Evolutionary conservation across 352 stramenopile genomes (phyloP), one percentile per base, ranked within the genome.

Genomic region (Phytophthora sojae): DNA sequence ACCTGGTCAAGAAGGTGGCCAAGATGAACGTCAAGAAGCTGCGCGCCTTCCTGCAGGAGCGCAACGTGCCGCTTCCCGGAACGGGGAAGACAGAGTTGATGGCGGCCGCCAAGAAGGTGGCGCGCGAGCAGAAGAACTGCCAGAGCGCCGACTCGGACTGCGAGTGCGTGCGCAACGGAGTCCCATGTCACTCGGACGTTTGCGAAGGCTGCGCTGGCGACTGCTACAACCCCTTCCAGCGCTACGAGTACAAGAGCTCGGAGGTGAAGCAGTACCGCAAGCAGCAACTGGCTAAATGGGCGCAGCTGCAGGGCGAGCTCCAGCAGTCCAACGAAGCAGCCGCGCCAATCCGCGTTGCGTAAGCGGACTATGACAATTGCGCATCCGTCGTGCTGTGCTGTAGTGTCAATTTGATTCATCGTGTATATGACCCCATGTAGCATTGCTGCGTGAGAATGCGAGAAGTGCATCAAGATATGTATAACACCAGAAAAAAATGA

Each of bases 1-100:
- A 96, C 17, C 62, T 96, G 53, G 77, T 94, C 39, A 92, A 92
- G 67, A 94, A 94, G 53, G 89, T 96, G 47, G 59, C 64, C 67
- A 94, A 94, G 69, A 96, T 96, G 89, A 92, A 92, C 54, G 77
- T 91, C 7, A 94, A 94, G 64, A 92, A 92, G 55, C 76, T 96
- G 25, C 81, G 86, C 32, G 63, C 59, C 5, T 96, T 94, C 57
- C 71, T 96, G 14, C 73, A 79, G 14, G 86, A 87, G 32, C 80
- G 82, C 39, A 76, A 83, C 47, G 73, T 93, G 8, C 73, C 77
- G 5, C 69, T 85, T n/a, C 58, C 74, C 0, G 79, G 74, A 45
- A 71, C 82, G 54, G 78, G 61, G n/a, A 94, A 94, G 68, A 77
- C 81, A 0, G 79, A 93, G 73, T 73, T 96, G 4, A 70, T 96